phyloP scores from a whole-genome alignment of 2,329 filamentous ascomycete species.

The Chaetomium olivaceum region DNA sequence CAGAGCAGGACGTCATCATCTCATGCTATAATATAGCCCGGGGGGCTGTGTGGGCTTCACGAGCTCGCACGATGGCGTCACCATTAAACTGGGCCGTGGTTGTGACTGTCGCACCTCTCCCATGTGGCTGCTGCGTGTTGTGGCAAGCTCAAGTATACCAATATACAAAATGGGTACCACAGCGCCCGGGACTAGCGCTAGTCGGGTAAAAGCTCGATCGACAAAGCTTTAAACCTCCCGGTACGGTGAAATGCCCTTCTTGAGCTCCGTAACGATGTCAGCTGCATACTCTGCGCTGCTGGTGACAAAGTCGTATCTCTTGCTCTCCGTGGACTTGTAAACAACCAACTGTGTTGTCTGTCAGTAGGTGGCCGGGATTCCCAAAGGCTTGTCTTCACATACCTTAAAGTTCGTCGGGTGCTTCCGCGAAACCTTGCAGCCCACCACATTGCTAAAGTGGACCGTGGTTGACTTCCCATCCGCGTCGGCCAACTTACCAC shows the following conservation, averaged over 20 bases:
- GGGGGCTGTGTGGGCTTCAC: neutral
- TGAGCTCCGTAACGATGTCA: conserved; percentile 78
- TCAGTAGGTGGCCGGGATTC: neutral
- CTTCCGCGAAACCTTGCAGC: conserved; percentile 76
- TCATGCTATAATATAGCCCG: neutral
- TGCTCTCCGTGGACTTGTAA: conserved; percentile 73
- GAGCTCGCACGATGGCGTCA: conserved; percentile 9
- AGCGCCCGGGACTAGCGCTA: neutral
- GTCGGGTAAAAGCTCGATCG: neutral
- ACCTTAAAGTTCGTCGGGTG: conserved; percentile 81
- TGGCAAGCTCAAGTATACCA: neutral
- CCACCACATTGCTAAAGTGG: conserved; percentile 79
- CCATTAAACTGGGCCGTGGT: neutral
- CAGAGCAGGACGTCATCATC: neutral
- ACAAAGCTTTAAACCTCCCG: conserved; percentile 45
- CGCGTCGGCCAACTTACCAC: conserved; percentile 64
- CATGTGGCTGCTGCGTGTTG: neutral
- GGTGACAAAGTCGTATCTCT: conserved; percentile 85
- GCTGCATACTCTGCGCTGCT: conserved; percentile 68
- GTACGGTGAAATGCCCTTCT: conserved; percentile 71
- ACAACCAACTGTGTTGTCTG: conserved; percentile 58
- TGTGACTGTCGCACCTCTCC: neutral
- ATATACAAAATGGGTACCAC: neutral
- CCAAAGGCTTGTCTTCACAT: conserved; percentile 31
- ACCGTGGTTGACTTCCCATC: conserved; percentile 75